These are phyloP conservation scores for Jatropha podagrica DNA, from an alignment of 441 rosid genomes.

Conservation along the genomic window DNA sequence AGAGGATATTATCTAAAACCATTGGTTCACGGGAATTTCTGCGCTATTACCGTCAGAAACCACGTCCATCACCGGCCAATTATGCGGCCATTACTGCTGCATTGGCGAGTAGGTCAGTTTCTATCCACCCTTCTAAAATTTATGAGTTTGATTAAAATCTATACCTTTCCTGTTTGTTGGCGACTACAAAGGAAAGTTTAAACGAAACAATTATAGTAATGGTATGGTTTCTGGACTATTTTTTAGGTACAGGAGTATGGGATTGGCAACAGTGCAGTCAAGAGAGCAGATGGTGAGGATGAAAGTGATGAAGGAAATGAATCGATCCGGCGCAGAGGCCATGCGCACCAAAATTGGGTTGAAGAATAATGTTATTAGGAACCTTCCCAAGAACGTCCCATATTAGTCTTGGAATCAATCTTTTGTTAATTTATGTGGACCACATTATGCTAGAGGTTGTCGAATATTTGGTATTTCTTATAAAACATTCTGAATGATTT, in stretches of 20 bases:
- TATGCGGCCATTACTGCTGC: slow-evolving; percentile 52
- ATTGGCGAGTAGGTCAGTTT: slow-evolving; percentile 62
- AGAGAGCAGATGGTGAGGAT: slow-evolving; percentile 78
- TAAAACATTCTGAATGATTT: background rate
- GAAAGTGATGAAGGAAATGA: slow-evolving; percentile 84
- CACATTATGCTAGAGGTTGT: background rate
- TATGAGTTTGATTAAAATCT: background rate
- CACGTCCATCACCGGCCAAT: slow-evolving; percentile 75
- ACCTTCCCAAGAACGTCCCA: slow-evolving; percentile 79
- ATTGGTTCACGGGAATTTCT: slow-evolving; percentile 89
- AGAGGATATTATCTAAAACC: slow-evolving; percentile 49
- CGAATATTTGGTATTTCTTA: background rate
- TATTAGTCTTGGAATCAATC: slow-evolving; percentile 36
- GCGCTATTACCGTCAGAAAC: slow-evolving; percentile 92
- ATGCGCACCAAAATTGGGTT: slow-evolving; percentile 68
- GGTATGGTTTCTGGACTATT: background rate
- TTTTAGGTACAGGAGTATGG: slow-evolving; percentile 39
- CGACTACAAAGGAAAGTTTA: background rate
- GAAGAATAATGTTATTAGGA: slow-evolving; percentile 84
- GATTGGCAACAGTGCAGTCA: slow-evolving; percentile 74
- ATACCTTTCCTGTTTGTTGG: too few species aligned
- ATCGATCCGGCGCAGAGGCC: slow-evolving; percentile 52
- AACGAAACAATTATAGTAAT: background rate
- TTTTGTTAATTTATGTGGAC: background rate
- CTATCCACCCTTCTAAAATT: slow-evolving; percentile 1